Evolutionary conservation across 345 rosid species (phyloP), one percentile per base, ranked within the genome.

Genomic region (Barbarea vulgaris): DNA sequence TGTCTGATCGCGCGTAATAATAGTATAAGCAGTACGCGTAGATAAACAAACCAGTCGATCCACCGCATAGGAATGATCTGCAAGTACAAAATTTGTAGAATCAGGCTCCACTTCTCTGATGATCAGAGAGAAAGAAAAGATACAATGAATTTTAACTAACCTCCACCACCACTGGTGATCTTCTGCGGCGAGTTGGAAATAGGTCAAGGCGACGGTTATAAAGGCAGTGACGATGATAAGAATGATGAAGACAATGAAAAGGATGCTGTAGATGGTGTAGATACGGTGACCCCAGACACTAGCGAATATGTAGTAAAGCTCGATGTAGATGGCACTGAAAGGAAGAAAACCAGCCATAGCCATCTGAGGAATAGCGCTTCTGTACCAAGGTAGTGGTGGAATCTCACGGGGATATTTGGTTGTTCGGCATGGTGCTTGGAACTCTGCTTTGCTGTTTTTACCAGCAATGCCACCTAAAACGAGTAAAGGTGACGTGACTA

Each of bases 91-190:
- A 12, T 10, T 34, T 12, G 3, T 3, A 9, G 48, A 33, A 10
- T 67, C 60, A n/a, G 21, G 12, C 42, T 73, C 39, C 61, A 60
- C 17, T 18, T 72, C 17, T 18, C 7, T 30, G 17, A 8, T 41
- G 62, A 53, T 27, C 27, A 63, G 34, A 63, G 37, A 42, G 7
- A 51, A 7, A 47, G 22, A 31, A 42, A 21, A 56, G 33, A 67
- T 24, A 10, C 8, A 4, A 27, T 37, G n/a, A 41, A 15, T 50
- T 50, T 34, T 66, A 60, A 61, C 72, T 7, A 81, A 90, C 96
- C 96, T 90, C 96, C 96, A 88, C 96, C 96, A 90, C 93, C 96
- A 90, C 66, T 84, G 89, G 78, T 88, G 93, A 73, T 88, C 96
- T 83, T 92, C 97, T 42, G 97, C 96, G 31, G 97, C 97, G 28